Base-by-base conservation (phyloP, 2,329 filamentous ascomycete genomes). In the Periconia sp. region DNA sequence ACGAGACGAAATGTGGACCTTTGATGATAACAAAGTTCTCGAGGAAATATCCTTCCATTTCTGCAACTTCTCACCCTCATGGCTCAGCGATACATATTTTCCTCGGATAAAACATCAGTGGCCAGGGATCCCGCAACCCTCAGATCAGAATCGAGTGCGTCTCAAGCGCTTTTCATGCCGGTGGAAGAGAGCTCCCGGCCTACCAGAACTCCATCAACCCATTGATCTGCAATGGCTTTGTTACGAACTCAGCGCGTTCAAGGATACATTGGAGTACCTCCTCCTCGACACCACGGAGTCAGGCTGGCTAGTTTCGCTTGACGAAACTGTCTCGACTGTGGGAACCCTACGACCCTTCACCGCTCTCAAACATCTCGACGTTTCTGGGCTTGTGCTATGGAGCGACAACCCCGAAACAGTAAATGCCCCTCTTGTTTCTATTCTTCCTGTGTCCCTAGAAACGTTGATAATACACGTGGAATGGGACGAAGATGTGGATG, bases 401-500 rank as follows among this genome's bases (percentile, higher is more conserved):
- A 53, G 51, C 15, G 60, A 63, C 27, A 49, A 49, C 18, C 47
- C 54, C 11, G 35, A 41, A 2, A 13, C 18, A 5, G 50, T 51
- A 2, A 45, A 53, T 15, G 17, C 46, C n/a, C 41, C 47, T 11
- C 31, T 61, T 20, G 51, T 57, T 43, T n/a, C 35, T 1, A 47
- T 61, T 1, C 33, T 64, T 2, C 62, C 62, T 10, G 20, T 27
- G 11, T 54, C 52, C 19, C 31, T 64, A n/a, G 56, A 62, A 40
- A 53, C 23, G 7, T 35, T 64, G 18, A 41, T 53, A 6, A 49
- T 64, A 20, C 43, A 55, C 3, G 50, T 51, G 7, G 60, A 63
- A 45, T 64, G 60, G 60, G 57, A 63, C 31, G 55, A 60, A 11
- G 50, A 58, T 40, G 48, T 62, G 8, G 57, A 60, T n/a, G 44